These are phyloP conservation scores for Starmerella vitae DNA, from an alignment of 805 yeast species.

Conservation along the genomic window DNA sequence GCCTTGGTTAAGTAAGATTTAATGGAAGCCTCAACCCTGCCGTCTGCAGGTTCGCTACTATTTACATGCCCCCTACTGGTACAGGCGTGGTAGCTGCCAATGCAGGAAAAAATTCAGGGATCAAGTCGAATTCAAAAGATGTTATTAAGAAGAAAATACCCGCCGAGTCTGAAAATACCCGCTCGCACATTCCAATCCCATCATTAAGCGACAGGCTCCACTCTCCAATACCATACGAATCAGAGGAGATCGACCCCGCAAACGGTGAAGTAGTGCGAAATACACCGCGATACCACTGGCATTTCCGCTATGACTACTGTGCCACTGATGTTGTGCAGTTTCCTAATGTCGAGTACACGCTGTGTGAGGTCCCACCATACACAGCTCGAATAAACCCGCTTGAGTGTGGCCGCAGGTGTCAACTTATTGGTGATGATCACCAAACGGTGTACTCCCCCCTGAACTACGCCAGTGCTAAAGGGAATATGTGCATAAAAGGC, in stretches of 20 bases:
- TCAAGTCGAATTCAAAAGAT: too few relatives aligned
- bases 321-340: slow-evolving; percentile 9
- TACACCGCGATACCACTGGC: slow-evolving; percentile 9
- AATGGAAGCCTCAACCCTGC: too few relatives aligned
- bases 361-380: slow-evolving; percentile 12
- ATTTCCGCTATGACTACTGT: slow-evolving; percentile 13
- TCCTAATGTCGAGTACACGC: slow-evolving; percentile 14
- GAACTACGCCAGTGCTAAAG: slow-evolving; percentile 73
- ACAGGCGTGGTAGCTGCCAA: too few relatives aligned
- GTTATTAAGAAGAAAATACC: too few relatives aligned
- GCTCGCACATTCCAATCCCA: neutral
- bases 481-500: slow-evolving; percentile 52
- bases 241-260: neutral
- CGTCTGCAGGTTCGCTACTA: too few relatives aligned
- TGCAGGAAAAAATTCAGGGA: too few relatives aligned
- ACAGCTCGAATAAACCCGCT: slow-evolving; percentile 10
- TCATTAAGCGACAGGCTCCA: neutral
- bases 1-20: too few relatives aligned
- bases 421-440: slow-evolving; percentile 6
- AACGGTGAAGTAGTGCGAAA: neutral
- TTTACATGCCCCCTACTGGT: too few relatives aligned
- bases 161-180: too few relatives aligned
- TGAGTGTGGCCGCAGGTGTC: slow-evolving; percentile 9
- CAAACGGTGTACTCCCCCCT: slow-evolving; percentile 35
- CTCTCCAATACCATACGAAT: neutral